A percentile compares a stretch with the other conserved stretches of the same genome.
Conservation (phyloP, 306 rosid species). For the Lupinus albus region DNA sequence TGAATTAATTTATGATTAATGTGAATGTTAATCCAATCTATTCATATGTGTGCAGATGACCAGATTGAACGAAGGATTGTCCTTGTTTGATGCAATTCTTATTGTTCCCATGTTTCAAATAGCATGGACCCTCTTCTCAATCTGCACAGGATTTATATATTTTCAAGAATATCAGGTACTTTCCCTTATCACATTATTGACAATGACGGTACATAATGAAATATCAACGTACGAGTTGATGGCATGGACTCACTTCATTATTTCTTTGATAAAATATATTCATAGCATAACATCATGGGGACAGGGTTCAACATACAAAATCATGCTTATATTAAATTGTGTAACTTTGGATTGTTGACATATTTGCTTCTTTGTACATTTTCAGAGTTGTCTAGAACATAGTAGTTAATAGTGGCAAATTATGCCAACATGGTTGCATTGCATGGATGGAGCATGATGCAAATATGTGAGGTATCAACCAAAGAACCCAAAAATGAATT, state of each 20-base stretch:
- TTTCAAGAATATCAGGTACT: slow-evolving; percentile 95
- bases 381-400: slow-evolving; percentile 2
- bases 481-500: no score
- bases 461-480: no score
- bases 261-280: slow-evolving; percentile 16
- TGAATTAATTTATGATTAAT: slow-evolving; percentile 16
- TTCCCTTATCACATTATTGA: slow-evolving; percentile 19
- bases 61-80: slow-evolving; percentile 94
- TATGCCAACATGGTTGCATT: neutral
- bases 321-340: neutral
- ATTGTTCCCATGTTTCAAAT: slow-evolving; percentile 99
- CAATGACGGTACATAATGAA: neutral
- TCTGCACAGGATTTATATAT: slow-evolving; percentile 92
- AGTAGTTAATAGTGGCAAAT: neutral
- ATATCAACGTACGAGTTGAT: neutral
- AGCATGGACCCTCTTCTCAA: slow-evolving; percentile 96
- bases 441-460: neutral
- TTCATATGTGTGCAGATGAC: slow-evolving; percentile 79
- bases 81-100: slow-evolving; percentile 93
- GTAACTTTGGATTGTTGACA: neutral
- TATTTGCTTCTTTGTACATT: slow-evolving; percentile 11
- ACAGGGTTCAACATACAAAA: slow-evolving; percentile 11
- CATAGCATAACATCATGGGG: slow-evolving; percentile 2
- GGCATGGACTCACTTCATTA: slow-evolving; percentile 5
- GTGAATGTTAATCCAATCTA: slow-evolving; percentile 20